Evolutionary conservation across 768 basidiomycete species (phyloP), one percentile per base, ranked within the genome.

Genomic region (Russula ochroleuca): DNA sequence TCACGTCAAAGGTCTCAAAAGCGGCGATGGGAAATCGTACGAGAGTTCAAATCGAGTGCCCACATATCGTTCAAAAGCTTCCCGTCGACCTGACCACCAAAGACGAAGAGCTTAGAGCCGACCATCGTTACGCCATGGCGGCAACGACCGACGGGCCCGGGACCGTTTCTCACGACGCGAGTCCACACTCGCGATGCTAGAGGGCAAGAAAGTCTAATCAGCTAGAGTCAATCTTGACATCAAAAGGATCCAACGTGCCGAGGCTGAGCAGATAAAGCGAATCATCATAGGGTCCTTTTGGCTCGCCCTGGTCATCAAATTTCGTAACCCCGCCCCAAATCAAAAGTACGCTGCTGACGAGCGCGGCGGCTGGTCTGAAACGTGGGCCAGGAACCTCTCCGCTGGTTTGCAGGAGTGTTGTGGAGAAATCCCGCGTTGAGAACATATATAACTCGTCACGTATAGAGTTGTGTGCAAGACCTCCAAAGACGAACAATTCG

Each of bases 121-220:
- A 83, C 81, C 89, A 99, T 95, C 13, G 91, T 86, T 14, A 94
- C 94, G 1, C 94, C 88, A 75, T 98, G 97, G 0, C 96, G 95
- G 71, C 98, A 98, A 57, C 97, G 82, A 14, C 96, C 95, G 7
- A 81, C 81, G 1, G 97, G 97, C 0, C 86, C 80, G 2, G 86
- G 79, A 0, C 92, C 90, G 56, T 85, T 78, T 9, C 94, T 87
- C 2, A 85, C 79, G 19, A 97, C 88, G 48, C 86, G 83, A 38
- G 92, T 97, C 97, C 97, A 99, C 73, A 98, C 96, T 67, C 90
- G 85, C 5, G 93, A 89, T 61, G 90, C 94, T 98, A 68, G 11
- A 54, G 37, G 1, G 6, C 25, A 50, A 33, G 47, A 50, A 41
- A n/a, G 3, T 15, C 9, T 35, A 9, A 19, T 63, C 7, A 57